Evolutionary conservation across 768 basidiomycete species (phyloP), one percentile per base, ranked within the genome.

Genomic region (Cyclocybe aegerita): DNA sequence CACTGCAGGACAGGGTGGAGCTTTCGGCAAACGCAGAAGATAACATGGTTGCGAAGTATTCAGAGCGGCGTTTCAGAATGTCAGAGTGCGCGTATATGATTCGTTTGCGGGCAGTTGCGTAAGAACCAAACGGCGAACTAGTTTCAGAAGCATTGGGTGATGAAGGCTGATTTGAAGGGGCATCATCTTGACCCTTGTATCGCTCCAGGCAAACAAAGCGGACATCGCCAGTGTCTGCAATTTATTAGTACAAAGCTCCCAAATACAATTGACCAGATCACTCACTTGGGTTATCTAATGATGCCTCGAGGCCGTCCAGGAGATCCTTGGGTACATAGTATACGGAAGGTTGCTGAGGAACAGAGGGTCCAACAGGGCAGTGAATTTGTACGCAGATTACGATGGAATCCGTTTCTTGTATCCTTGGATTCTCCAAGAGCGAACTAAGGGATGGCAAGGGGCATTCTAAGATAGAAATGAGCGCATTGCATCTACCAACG

Each of bases 71-170:
- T 42, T 70, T 81, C 15, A 91, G 75, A 45, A 92, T 87, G 57
- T 89, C 87, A 6, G 85, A 85, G 62, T 91, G 89, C 1, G 88
- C 88, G 61, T 88, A 91, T 35, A 92, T 79, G 32, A 84, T 65
- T 34, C 89, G 77, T 61, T 90, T 91, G 8, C 90, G 78, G 7
- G 83, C 87, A 2, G 77, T 76, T 1, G 71, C 75, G 15, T 73
- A 75, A 32, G 73, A 44, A 4, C 70, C 62, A 51, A 77, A 75
- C 0, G 74, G 67, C 1, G 75, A 72, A 41, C 75, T 70, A 0
- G 79, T 75, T 1, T 67, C 64, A 0, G 78, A 76, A 2, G 78
- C 71, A 3, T 73, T 69, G 7, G 75, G 70, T 63, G 32, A 62
- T 66, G 39, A 46, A 51, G 57, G 58, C 12, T 46, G 58, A 31